A percentile compares a stretch with the other conserved stretches of the same genome.
Evolutionary conservation across 148 eudicot species (phyloP).

Genomic region (Rhododendron williamsianum): DNA sequence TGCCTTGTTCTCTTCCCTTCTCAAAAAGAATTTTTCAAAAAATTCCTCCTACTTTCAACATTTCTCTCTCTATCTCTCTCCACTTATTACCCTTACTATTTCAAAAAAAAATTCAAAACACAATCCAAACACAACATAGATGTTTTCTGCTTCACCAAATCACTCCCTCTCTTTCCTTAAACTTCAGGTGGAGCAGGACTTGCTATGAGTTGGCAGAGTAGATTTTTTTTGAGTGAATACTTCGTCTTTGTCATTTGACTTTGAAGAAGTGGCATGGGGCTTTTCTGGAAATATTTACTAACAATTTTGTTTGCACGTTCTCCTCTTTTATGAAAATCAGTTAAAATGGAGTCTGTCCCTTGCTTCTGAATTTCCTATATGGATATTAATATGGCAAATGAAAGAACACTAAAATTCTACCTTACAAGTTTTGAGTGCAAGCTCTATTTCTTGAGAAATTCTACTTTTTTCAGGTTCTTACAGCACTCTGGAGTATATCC

Average conservation of each 20-base stretch:
- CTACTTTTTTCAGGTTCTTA: constrained; percentile 49
- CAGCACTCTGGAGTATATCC: constrained; percentile 96
- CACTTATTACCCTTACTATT: no score
- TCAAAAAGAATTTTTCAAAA: no score
- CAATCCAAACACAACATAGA: no score
- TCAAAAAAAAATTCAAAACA: no score
- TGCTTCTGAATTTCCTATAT: background rate
- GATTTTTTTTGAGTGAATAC: background rate
- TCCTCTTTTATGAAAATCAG: background rate
- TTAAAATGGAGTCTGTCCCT: background rate
- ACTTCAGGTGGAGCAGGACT: background rate
- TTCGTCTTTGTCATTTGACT: background rate
- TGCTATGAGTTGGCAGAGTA: background rate
- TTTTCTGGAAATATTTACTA: background rate
- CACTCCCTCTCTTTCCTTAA: background rate
- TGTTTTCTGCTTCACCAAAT: background rate
- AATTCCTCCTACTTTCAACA: no score
- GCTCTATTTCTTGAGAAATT: background rate
- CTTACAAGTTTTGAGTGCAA: background rate
- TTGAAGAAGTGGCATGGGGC: background rate
- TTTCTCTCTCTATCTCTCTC: no score
- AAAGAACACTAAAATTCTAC: background rate
- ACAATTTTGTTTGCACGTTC: background rate
- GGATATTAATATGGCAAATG: background rate
- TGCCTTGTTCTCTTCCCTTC: no score